Conservation (phyloP, 768 basidiomycete species). For the Galerina sulciceps region DNA sequence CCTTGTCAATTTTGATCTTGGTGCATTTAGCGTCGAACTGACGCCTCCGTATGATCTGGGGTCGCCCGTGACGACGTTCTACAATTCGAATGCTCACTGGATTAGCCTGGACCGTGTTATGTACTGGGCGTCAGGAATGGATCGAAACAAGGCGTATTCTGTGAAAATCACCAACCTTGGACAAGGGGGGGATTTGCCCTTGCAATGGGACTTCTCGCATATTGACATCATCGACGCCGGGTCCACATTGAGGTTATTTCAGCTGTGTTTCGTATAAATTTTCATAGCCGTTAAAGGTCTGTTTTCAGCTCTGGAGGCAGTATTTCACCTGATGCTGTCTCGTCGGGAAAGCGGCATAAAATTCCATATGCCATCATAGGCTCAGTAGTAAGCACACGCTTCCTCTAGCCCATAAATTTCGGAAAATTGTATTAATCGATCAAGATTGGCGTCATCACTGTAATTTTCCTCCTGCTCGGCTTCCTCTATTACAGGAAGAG, state of each 20-base stretch:
- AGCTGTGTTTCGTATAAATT: background rate
- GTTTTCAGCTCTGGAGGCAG: background rate
- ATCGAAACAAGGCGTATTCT: conserved; percentile 1
- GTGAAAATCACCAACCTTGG: conserved; percentile 4
- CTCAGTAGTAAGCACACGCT: no score
- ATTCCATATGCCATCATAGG: no score
- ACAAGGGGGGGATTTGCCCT: background rate
- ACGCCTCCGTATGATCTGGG: conserved; percentile 10
- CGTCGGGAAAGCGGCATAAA: no score
- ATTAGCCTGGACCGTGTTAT: conserved; percentile 1
- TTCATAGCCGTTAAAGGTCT: background rate
- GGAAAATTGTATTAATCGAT: no score
- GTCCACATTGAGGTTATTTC: background rate
- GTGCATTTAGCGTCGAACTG: conserved; percentile 2
- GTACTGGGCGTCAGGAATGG: conserved; percentile 4
- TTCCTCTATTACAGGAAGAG: no score
- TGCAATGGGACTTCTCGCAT: conserved; percentile 4
- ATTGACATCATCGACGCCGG: conserved; percentile 5
- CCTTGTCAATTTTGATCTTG: conserved; percentile 11
- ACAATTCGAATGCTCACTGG: conserved; percentile 11
- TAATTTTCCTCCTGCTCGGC: no score
- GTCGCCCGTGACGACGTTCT: background rate
- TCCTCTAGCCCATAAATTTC: no score
- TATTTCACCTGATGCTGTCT: no score
- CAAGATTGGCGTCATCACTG: no score